A percentile compares a stretch with the other conserved stretches of the same genome.
Evolutionary conservation across 2,329 filamentous ascomycete species (phyloP).

Genomic region (Calonectria pauciramosa): DNA sequence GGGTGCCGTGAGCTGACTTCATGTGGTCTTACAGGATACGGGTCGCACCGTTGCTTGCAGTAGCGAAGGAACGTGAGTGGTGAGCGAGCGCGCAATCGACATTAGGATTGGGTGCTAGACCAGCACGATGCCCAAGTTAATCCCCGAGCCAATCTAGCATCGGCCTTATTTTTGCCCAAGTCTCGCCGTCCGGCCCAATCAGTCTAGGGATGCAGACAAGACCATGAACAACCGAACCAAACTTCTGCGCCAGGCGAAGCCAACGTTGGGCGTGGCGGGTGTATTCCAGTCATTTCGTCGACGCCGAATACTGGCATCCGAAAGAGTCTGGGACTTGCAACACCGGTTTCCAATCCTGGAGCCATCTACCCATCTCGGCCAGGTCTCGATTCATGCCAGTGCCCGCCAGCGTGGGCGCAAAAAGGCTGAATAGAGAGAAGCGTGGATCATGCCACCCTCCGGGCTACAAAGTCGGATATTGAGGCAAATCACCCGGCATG

Average conservation of each 20-base stretch:
- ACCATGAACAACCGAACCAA: neutral
- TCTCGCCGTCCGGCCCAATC: conserved; percentile 7
- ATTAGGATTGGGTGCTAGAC: neutral
- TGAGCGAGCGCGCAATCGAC: neutral
- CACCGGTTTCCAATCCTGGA: neutral
- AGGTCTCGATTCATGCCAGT: neutral
- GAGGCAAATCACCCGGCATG: conserved; percentile 15
- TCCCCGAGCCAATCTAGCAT: conserved; percentile 10
- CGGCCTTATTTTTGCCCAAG: conserved; percentile 22
- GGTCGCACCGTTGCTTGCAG: conserved; percentile 3
- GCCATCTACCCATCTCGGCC: neutral
- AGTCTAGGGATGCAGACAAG: neutral
- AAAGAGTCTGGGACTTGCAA: neutral
- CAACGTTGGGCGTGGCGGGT: neutral
- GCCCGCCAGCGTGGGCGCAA: neutral
- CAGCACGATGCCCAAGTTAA: neutral
- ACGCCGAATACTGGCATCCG: neutral
- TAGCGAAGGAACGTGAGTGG: neutral
- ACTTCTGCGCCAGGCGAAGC: neutral
- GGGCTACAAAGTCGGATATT: conserved; percentile 20
- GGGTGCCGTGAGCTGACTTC: conserved; percentile 19
- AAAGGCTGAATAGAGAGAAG: conserved; percentile 9
- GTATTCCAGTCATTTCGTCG: neutral
- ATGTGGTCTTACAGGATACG: conserved; percentile 12
- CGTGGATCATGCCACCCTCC: conserved; percentile 27